phyloP scores from a whole-genome alignment of 2,329 filamentous ascomycete genomes.

The Penicillium sp. region DNA sequence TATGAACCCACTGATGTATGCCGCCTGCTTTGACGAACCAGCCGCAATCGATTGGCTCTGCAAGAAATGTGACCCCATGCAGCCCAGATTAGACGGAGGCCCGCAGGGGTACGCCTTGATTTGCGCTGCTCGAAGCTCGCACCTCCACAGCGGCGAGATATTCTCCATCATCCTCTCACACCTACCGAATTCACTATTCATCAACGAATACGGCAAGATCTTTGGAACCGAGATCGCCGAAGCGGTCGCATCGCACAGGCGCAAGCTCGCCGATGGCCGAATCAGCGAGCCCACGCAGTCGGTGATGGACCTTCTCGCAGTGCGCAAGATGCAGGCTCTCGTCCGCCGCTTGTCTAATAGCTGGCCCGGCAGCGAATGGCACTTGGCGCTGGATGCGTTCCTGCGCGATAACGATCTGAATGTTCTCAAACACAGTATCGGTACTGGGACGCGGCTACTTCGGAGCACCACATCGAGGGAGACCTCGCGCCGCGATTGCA shows the following conservation, averaged over 20 bases:
- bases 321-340: conserved; percentile 4
- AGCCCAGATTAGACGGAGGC: not conserved
- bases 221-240: conserved; percentile 3
- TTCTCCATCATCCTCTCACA: not conserved
- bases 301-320: not conserved
- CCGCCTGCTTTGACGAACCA: conserved; percentile 2
- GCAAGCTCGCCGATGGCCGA: not conserved
- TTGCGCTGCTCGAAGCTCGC: not conserved
- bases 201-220: conserved; percentile 1
- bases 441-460: not conserved
- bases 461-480: not conserved
- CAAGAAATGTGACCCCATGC: not conserved
- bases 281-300: not conserved
- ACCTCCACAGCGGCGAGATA: not conserved
- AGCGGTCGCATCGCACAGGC: not conserved
- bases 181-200: not conserved
- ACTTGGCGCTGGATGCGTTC: not conserved
- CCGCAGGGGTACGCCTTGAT: not conserved
- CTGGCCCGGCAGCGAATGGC: conserved; percentile 1
- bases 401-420: not conserved
- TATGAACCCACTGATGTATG: conserved; percentile 4
- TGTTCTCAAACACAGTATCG: not conserved
- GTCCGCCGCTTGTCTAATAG: not conserved
- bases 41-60: conserved; percentile 1
- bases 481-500: not conserved